Percentiles rank a stretch among this genome's conserved stretches.
Evolutionary conservation across 768 basidiomycete species (phyloP).

Genomic region (Daedalea quercina): DNA sequence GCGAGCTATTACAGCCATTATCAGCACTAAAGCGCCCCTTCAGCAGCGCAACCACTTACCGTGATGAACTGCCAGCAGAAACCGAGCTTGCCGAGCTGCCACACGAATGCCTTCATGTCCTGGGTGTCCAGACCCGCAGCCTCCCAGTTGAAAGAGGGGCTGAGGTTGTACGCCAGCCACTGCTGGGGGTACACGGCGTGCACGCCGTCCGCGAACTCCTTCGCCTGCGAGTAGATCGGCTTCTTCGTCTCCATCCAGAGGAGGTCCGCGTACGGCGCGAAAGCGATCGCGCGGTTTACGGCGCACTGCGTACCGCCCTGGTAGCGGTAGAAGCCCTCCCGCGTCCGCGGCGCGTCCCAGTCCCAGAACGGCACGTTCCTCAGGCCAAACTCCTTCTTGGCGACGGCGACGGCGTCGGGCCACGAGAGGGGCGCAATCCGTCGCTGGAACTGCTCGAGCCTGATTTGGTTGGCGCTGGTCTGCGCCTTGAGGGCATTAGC

Average conservation of each 20-base stretch:
- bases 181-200: slow-evolving; percentile 77
- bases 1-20: slow-evolving; percentile 61
- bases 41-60: slow-evolving; percentile 38
- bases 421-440: slow-evolving; percentile 66
- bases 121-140: slow-evolving; percentile 82
- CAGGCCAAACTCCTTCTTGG: slow-evolving; percentile 73
- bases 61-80: slow-evolving; percentile 99
- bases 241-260: slow-evolving; percentile 98
- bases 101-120: slow-evolving; percentile 86
- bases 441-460: slow-evolving; percentile 54
- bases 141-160: slow-evolving; percentile 92
- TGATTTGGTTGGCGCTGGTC: slow-evolving; percentile 36
- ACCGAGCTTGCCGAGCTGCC: slow-evolving; percentile 91
- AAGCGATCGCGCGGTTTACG: slow-evolving; percentile 85
- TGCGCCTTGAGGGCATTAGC: slow-evolving; percentile 60
- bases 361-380: slow-evolving; percentile 79
- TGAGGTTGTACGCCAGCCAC: slow-evolving; percentile 95
- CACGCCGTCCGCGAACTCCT: slow-evolving; percentile 88
- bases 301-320: slow-evolving; percentile 96
- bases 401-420: slow-evolving; percentile 62
- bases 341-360: slow-evolving; percentile 91
- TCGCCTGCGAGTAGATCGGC: slow-evolving; percentile 87
- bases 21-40: neutral
- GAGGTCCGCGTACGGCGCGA: slow-evolving; percentile 89
- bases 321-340: slow-evolving; percentile 96